These are phyloP conservation scores for Leccinum fallax DNA, from an alignment of 1,284 basidiomycete genomes.

Conservation along the genomic window DNA sequence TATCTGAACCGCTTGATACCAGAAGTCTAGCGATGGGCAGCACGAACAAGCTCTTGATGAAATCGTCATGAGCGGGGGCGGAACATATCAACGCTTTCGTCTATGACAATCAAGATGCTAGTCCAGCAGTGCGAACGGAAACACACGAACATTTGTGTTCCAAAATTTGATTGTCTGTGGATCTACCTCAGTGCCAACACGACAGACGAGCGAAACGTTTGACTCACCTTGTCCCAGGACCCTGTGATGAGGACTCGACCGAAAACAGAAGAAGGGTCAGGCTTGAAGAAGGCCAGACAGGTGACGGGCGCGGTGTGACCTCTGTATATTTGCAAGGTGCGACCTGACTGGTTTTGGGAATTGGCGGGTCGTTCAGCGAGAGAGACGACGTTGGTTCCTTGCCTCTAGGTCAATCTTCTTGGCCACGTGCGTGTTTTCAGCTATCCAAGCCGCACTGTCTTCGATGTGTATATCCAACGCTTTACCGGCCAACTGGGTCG, in stretches of 20 bases:
- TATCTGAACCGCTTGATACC: constrained; percentile 90
- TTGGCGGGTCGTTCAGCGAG: constrained; percentile 13
- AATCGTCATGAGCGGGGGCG: constrained; percentile 82
- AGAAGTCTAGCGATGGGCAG: constrained; percentile 67
- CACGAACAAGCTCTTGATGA: constrained; percentile 80
- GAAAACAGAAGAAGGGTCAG: constrained; percentile 33
- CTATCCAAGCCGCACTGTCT: constrained; percentile 76
- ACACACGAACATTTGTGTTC: constrained; percentile 65
- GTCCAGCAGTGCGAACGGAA: background rate
- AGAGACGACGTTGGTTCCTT: constrained; percentile 18
- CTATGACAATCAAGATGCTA: constrained; percentile 43
- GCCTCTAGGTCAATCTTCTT: constrained; percentile 80
- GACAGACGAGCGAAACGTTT: constrained; percentile 1
- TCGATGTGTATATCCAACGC: constrained; percentile 71
- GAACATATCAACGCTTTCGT: constrained; percentile 68
- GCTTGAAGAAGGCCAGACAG: constrained; percentile 66
- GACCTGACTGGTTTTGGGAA: constrained; percentile 63
- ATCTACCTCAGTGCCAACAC: constrained; percentile 2
- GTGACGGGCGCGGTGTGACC: constrained; percentile 90
- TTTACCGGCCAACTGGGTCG: constrained; percentile 76
- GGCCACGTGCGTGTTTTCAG: constrained; percentile 79
- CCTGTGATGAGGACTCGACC: constrained; percentile 72
- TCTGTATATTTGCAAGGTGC: constrained; percentile 71
- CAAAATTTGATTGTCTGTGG: constrained; percentile 79
- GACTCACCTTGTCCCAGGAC: constrained; percentile 83